Conservation (phyloP, 2,329 filamentous ascomycete species). For the Beauveria scarabaeidicola region DNA sequence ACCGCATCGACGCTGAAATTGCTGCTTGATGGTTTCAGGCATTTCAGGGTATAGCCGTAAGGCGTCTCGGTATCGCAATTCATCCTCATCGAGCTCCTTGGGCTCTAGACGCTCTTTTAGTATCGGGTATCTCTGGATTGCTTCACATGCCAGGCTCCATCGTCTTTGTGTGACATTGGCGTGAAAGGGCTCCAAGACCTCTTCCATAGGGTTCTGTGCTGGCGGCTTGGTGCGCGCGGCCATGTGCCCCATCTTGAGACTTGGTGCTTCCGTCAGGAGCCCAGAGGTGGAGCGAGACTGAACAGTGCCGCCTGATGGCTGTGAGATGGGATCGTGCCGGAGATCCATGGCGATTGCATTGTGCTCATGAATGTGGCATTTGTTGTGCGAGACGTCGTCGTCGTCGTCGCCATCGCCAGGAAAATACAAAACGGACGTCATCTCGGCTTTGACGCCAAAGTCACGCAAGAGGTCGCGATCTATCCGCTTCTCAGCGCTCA, state of each 20-base stretch:
- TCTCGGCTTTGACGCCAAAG: constrained; percentile 11
- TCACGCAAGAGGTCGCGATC: constrained; percentile 9
- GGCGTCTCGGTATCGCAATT: background rate
- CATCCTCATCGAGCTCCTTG: background rate
- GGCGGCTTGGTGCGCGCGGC: too few relatives aligned
- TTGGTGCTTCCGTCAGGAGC: too few relatives aligned
- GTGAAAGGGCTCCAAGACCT: background rate
- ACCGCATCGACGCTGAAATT: constrained; percentile 1
- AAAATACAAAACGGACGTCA: background rate
- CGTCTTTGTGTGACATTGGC: background rate
- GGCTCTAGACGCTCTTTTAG: background rate
- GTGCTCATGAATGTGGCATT: background rate
- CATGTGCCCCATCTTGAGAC: too few relatives aligned
- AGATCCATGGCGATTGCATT: too few relatives aligned
- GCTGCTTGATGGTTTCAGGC: background rate
- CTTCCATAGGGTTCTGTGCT: background rate
- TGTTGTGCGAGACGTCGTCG: background rate
- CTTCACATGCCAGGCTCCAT: background rate
- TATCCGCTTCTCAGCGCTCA: constrained; percentile 7
- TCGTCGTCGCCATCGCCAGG: background rate
- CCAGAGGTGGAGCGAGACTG: background rate
- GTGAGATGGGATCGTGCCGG: too few relatives aligned
- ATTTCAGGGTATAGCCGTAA: background rate
- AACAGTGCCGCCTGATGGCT: background rate
- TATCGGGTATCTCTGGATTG: background rate